Percentiles rank a stretch among this genome's conserved stretches.
Evolutionary conservation across 495 filamentous ascomycete genomes (phyloP).

Genomic region (Gamarada debralockiae): DNA sequence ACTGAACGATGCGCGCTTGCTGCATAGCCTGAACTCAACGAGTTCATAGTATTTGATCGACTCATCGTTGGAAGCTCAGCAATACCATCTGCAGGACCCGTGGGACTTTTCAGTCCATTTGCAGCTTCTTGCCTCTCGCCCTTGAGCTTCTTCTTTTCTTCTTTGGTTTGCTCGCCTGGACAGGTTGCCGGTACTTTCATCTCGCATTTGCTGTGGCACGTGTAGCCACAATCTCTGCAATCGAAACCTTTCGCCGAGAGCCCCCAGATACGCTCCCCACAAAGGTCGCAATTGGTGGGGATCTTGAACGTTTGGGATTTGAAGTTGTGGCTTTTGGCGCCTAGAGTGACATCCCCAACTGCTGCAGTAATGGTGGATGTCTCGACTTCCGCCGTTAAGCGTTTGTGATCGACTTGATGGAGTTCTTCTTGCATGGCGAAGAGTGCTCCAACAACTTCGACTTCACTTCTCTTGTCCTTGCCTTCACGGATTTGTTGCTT

Average conservation of each 20-base stretch:
- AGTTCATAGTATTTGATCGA: slow-evolving; percentile 89
- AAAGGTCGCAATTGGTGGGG: slow-evolving; percentile 96
- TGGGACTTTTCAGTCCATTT: slow-evolving; percentile 48
- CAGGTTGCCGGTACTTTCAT: slow-evolving; percentile 97
- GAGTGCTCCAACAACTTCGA: slow-evolving; percentile 69
- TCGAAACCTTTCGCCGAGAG: slow-evolving; percentile 92
- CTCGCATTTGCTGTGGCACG: slow-evolving; percentile 97
- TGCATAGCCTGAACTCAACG: slow-evolving; percentile 83
- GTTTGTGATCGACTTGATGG: slow-evolving; percentile 82
- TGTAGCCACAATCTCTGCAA: slow-evolving; percentile 94
- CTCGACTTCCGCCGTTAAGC: slow-evolving; percentile 86
- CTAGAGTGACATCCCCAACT: slow-evolving; percentile 87
- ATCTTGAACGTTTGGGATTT: slow-evolving; percentile 97
- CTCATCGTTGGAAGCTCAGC: slow-evolving; percentile 56
- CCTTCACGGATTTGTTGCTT: slow-evolving; percentile 75
- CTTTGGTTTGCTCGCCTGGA: slow-evolving; percentile 88
- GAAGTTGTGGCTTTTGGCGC: slow-evolving; percentile 93
- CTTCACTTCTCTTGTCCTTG: slow-evolving; percentile 79
- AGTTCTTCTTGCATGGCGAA: slow-evolving; percentile 79
- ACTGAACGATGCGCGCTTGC: slow-evolving; percentile 73
- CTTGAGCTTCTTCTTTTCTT: slow-evolving; percentile 91
- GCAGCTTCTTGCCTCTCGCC: slow-evolving; percentile 74
- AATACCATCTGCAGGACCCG: slow-evolving; percentile 23
- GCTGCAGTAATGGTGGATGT: slow-evolving; percentile 79
- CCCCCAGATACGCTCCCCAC: slow-evolving; percentile 95